Evolutionary conservation across 768 basidiomycete genomes (phyloP), one percentile per base, ranked within the genome.

Genomic region (Asterophora lycoperdoides): DNA sequence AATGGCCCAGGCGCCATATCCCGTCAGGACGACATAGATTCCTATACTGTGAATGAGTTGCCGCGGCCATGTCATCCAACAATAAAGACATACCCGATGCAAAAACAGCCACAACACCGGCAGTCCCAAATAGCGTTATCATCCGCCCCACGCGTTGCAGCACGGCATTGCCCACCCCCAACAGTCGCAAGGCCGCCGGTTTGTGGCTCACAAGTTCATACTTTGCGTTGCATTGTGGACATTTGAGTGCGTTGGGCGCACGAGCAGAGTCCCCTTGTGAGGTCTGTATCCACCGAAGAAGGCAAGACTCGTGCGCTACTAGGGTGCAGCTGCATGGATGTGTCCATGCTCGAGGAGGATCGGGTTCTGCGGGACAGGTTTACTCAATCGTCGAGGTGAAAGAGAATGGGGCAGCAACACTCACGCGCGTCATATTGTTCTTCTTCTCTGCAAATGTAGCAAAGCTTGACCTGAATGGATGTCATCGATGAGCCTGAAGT

Each of bases 301-400:
- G 77, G 66, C 89, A 91, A 0, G 79, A 68, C 61, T 90, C 86
- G 64, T 90, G 89, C 2, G 89, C 89, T 34, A 91, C 70, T 33
- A 91, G 76, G 0, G 89, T 89, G 59, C 89, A 91, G 40, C 69
- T 80, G 64, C 89, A 91, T 2, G 89, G 89, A 56, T 91, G 89
- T 0, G 81, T 82, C 87, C 89, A 91, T 46, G 69, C 63, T 30
- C 75, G 69, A 10, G 79, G 76, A 5, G 79, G 78, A 9, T 71
- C 74, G 37, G 69, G 70, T 33, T 63, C 75, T 80, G 40, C 26
- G 41, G 39, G 29, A 32, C 10, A 44, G 35, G 30, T 19, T 48
- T 15, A 41, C n/a, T 19, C 5, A 26, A 28, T 40, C 11, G 44
- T 32, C 33, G 5, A 14, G 29, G 23, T 19, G 4, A 34, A 28